A percentile compares a stretch with the other conserved stretches of the same genome.
phyloP scores from a whole-genome alignment of 208 protist genomes.

The Herpetomonas tarakana region DNA sequence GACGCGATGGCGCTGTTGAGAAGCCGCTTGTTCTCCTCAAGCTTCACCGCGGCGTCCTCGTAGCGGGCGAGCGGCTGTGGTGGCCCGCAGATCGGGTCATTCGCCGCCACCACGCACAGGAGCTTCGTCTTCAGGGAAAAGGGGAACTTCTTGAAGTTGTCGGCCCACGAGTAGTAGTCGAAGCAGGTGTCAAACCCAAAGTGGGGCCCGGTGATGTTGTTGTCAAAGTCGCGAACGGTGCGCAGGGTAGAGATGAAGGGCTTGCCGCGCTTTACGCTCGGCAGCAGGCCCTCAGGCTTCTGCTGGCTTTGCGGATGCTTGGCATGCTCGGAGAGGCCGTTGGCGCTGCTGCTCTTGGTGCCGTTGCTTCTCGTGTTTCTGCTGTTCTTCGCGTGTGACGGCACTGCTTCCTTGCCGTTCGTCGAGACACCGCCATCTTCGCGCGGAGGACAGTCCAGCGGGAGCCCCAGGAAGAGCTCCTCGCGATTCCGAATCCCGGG shows the following conservation, averaged over 20 bases:
- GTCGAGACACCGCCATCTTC: not conserved
- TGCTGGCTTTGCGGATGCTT: not conserved
- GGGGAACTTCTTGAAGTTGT: conserved; percentile 3
- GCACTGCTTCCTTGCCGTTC: too few species aligned
- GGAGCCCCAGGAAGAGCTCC: conserved; percentile 15
- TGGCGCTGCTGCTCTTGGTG: not conserved
- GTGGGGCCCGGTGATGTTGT: conserved; percentile 41
- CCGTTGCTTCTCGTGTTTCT: not conserved
- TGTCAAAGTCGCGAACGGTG: conserved; percentile 36
- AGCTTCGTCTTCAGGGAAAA: conserved; percentile 7
- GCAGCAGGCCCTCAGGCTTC: not conserved
- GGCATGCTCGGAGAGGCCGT: not conserved
- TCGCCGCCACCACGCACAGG: conserved; percentile 16
- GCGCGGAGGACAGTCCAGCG: not conserved
- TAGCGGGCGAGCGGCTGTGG: conserved; percentile 9
- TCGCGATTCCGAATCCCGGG: conserved; percentile 18
- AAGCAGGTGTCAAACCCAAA: conserved; percentile 33
- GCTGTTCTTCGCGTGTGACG: too few species aligned
- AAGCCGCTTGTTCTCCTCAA: not conserved
- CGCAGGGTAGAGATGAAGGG: conserved; percentile 17
- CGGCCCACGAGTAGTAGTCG: conserved; percentile 39
- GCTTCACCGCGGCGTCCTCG: conserved; percentile 5
- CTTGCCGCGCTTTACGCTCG: not conserved
- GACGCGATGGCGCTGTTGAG: not conserved
- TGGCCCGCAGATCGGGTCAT: conserved; percentile 27